Evolutionary conservation across 768 basidiomycete species (phyloP).

Genomic region (Leccinum rimulosum): DNA sequence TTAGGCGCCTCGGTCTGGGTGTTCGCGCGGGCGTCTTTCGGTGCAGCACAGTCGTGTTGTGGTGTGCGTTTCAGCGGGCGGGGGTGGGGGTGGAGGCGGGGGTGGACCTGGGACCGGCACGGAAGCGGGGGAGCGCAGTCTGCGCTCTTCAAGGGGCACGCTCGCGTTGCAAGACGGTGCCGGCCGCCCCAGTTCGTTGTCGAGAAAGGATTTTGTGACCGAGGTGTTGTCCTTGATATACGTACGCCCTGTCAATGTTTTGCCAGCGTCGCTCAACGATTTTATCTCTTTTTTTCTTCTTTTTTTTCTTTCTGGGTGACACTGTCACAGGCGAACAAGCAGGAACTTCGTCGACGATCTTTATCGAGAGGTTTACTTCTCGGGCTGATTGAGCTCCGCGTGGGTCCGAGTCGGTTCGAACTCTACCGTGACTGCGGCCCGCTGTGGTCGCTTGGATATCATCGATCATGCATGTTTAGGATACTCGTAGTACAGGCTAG

Average conservation of each 20-base stretch:
- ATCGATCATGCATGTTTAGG: constrained; percentile 1
- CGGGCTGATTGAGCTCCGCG: constrained; percentile 7
- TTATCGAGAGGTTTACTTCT: constrained; percentile 49
- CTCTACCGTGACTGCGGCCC: not conserved
- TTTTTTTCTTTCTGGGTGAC: not conserved
- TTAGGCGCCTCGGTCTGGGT: too few species aligned
- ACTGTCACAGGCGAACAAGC: constrained; percentile 64
- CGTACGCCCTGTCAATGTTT: too few species aligned
- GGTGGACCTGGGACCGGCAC: too few species aligned
- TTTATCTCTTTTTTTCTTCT: not conserved
- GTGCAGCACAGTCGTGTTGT: too few species aligned
- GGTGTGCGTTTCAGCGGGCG: too few species aligned
- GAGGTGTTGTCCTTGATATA: constrained; percentile 62
- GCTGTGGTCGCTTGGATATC: not conserved
- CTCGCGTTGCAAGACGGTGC: not conserved
- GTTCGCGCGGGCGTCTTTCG: too few species aligned
- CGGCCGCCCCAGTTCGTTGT: constrained; percentile 29
- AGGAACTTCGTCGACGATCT: constrained; percentile 65
- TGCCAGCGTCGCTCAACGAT: not conserved
- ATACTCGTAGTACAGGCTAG: constrained; percentile 11
- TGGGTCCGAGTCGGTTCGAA: not conserved
- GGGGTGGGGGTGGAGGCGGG: too few species aligned
- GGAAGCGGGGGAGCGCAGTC: too few species aligned
- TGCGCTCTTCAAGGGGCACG: too few species aligned
- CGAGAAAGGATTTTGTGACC: constrained; percentile 56